These are phyloP conservation scores for Coemansia sp. DNA, from an alignment of 192 early-diverging fungal species.

Conservation along the genomic window DNA sequence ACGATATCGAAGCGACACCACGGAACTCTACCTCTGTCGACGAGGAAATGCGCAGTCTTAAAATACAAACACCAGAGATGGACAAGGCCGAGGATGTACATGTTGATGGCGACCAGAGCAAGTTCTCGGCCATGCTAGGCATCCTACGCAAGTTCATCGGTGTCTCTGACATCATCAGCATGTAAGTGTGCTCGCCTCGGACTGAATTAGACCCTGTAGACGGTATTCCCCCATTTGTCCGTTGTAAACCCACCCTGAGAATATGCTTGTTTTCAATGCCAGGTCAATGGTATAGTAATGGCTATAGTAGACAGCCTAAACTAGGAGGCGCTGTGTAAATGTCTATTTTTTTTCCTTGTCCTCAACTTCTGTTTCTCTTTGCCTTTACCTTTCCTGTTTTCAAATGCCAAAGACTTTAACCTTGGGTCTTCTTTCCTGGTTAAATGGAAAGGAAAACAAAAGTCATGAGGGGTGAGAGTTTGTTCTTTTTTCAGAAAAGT, in stretches of 20 bases:
- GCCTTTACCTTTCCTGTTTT: not conserved
- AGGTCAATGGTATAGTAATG: not conserved
- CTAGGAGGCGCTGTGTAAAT: not conserved
- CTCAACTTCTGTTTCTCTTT: not conserved
- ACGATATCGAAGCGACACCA: constrained; percentile 25
- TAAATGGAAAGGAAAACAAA: not conserved
- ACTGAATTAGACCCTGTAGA: not conserved
- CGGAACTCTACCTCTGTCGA: constrained; percentile 36
- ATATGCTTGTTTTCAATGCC: not conserved
- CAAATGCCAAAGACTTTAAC: not conserved
- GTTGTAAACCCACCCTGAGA: not conserved
- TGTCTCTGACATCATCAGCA: constrained; percentile 62
- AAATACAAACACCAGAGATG: constrained; percentile 13
- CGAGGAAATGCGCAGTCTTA: constrained; percentile 23
- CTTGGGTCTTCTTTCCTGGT: not conserved
- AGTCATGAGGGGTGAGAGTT: not conserved
- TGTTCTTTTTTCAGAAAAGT: not conserved
- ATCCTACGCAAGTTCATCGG: constrained; percentile 68
- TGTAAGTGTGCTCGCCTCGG: constrained; percentile 40
- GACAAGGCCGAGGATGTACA: constrained; percentile 43
- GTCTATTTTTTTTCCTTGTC: not conserved
- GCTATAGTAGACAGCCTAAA: not conserved
- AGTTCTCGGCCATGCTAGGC: constrained; percentile 58
- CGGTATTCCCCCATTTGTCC: not conserved
- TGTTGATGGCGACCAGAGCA: constrained; percentile 56